Evolutionary conservation across 257 asterid genomes (phyloP).

Genomic region (Linaria vulgaris): DNA sequence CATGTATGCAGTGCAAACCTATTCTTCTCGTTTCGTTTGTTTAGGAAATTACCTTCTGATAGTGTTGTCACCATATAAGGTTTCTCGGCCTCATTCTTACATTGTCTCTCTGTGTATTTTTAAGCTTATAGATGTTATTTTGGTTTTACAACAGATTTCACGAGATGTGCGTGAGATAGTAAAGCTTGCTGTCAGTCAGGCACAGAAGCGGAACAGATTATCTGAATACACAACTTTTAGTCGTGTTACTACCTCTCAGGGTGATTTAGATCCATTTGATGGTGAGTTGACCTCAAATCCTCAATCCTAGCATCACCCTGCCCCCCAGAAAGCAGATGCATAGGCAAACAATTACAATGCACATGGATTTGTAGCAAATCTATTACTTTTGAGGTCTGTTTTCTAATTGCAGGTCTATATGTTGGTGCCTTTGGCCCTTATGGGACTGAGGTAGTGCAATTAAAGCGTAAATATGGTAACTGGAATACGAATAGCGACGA

Average conservation of each 20-base stretch:
- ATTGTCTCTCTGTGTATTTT: not conserved
- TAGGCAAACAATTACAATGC: not conserved
- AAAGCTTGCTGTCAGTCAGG: slow-evolving; percentile 82
- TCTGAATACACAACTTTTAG: slow-evolving; percentile 79
- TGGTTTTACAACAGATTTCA: slow-evolving; percentile 47
- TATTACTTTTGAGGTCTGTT: slow-evolving; percentile 22
- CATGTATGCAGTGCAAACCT: no score
- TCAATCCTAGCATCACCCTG: not conserved
- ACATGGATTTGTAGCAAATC: slow-evolving; percentile 4
- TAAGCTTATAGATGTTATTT: slow-evolving; percentile 20
- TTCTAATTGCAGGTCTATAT: slow-evolving; percentile 59
- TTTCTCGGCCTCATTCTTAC: not conserved
- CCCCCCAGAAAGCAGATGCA: not conserved
- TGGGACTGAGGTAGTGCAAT: slow-evolving; percentile 88
- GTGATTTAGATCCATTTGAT: slow-evolving; percentile 90
- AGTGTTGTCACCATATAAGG: not conserved
- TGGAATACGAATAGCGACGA: slow-evolving; percentile 59
- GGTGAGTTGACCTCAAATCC: slow-evolving; percentile 48
- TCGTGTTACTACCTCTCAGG: slow-evolving; percentile 59
- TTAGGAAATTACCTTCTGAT: not conserved
- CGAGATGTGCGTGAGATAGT: slow-evolving; percentile 85
- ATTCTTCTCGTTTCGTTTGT: no score
- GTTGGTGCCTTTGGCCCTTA: slow-evolving; percentile 99
- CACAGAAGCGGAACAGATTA: slow-evolving; percentile 63
- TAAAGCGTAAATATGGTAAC: slow-evolving; percentile 89